A percentile compares a stretch with the other conserved stretches of the same genome.
phyloP scores from a whole-genome alignment of 257 asterid species.

The Agastache rugosa region DNA sequence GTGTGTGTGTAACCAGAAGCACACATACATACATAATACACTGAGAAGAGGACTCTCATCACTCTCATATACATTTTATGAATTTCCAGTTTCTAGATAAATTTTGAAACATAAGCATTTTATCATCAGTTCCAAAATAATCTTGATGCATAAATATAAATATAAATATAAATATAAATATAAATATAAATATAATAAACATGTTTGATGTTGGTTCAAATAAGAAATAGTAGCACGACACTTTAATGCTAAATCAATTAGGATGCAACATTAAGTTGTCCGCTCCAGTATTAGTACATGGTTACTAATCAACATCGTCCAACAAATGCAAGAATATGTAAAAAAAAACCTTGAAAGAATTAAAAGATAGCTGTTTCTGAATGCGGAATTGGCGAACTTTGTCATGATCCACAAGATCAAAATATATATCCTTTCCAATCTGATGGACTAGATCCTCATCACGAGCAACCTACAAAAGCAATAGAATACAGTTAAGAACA shows the following conservation, averaged over 20 bases:
- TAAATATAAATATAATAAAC: not conserved
- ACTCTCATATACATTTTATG: not conserved
- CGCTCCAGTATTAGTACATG: not conserved
- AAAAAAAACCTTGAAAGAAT: conserved; percentile 66
- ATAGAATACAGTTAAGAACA: conserved; percentile 18
- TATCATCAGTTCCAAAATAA: conserved; percentile 12
- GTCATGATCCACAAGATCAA: conserved; percentile 93
- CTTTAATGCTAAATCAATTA: conserved; percentile 3
- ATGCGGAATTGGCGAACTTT: conserved; percentile 80
- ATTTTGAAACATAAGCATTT: conserved; percentile 9
- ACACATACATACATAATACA: not conserved
- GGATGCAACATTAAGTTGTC: conserved; percentile 12
- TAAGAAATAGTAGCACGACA: not conserved
- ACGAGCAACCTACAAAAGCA: conserved; percentile 69
- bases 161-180: not conserved
- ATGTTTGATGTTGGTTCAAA: conserved; percentile 5
- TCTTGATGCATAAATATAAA: not conserved
- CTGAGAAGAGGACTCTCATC: not conserved
- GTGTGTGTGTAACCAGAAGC: not conserved
- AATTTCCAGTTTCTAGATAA: conserved; percentile 14
- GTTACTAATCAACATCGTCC: not conserved
- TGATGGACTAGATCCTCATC: conserved; percentile 75
- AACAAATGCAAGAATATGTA: conserved; percentile 29
- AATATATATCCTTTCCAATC: conserved; percentile 79
- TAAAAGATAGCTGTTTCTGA: conserved; percentile 75